A percentile compares a stretch with the other conserved stretches of the same genome.
phyloP scores from a whole-genome alignment of 257 asterid species.

The Ligustrum vulgare region DNA sequence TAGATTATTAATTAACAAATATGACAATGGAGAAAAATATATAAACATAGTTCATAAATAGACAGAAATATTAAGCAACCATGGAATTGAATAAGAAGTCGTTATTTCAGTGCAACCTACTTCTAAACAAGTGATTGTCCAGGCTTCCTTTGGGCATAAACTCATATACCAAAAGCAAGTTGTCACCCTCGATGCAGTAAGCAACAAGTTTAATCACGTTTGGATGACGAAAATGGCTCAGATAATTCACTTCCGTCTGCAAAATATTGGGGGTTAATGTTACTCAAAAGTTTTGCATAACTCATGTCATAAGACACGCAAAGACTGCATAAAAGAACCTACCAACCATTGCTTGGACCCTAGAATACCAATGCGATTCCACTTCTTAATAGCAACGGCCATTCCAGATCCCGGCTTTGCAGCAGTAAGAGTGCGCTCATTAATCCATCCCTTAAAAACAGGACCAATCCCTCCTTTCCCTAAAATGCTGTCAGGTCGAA shows the following conservation, averaged over 20 bases:
- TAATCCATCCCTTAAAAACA: constrained; percentile 33
- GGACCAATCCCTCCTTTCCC: constrained; percentile 24
- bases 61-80: neutral
- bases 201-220: no score
- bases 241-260: constrained; percentile 22
- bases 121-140: no score
- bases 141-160: no score
- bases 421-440: constrained; percentile 26
- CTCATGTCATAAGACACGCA: neutral
- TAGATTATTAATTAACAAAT: neutral
- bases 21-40: neutral
- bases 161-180: no score
- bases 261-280: neutral
- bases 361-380: no score
- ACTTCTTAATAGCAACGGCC: no score
- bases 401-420: constrained; percentile 12
- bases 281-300: neutral
- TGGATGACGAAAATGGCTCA: neutral
- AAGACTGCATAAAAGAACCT: neutral
- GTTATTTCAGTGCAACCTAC: neutral
- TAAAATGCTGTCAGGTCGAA: constrained; percentile 6
- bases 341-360: constrained; percentile 17
- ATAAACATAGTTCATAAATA: neutral
- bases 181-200: no score
- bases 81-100: neutral